phyloP scores from a whole-genome alignment of 495 filamentous ascomycete species.

The Hypomontagnella submonticulosa region DNA sequence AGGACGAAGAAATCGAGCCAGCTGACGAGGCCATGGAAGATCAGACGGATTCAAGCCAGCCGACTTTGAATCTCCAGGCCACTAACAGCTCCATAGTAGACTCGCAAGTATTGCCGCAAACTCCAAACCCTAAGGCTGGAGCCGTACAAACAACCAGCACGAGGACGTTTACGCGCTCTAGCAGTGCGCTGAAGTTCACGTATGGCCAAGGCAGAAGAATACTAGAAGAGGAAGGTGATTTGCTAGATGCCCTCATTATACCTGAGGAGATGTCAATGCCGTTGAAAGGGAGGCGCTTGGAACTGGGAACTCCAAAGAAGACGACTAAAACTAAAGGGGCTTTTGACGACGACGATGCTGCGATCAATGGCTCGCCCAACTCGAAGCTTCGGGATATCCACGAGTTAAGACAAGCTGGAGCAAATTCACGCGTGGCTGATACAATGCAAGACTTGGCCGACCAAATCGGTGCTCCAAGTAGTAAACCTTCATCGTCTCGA shows the following conservation, averaged over 20 bases:
- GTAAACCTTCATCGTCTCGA: slow-evolving; percentile 59
- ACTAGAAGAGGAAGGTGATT: slow-evolving; percentile 54
- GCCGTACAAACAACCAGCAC: slow-evolving; percentile 30
- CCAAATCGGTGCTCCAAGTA: slow-evolving; percentile 73
- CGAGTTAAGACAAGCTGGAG: slow-evolving; percentile 87
- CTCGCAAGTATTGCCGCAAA: slow-evolving; percentile 33
- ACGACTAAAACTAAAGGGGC: slow-evolving; percentile 38
- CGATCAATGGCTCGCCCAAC: slow-evolving; percentile 73
- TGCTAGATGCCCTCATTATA: slow-evolving; percentile 42
- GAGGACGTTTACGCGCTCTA: slow-evolving; percentile 44
- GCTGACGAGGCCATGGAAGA: slow-evolving; percentile 24
- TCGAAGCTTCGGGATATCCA: slow-evolving; percentile 67
- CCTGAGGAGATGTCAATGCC: slow-evolving; percentile 37
- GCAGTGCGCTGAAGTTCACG: slow-evolving; percentile 55
- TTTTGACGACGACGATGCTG: slow-evolving; percentile 65
- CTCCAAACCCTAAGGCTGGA: slow-evolving; percentile 33
- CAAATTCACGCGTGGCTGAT: slow-evolving; percentile 81
- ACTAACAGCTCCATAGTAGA: slow-evolving; percentile 37
- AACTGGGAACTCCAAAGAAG: slow-evolving; percentile 52
- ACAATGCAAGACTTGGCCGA: slow-evolving; percentile 86
- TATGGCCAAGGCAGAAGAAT: slow-evolving; percentile 63
- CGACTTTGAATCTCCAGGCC: slow-evolving; percentile 26
- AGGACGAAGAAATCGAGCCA: slow-evolving; percentile 24
- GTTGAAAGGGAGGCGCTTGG: slow-evolving; percentile 52
- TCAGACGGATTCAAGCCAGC: slow-evolving; percentile 25